Conservation (phyloP, 2,329 filamentous ascomycete genomes). For the Triangularia verruculosa region DNA sequence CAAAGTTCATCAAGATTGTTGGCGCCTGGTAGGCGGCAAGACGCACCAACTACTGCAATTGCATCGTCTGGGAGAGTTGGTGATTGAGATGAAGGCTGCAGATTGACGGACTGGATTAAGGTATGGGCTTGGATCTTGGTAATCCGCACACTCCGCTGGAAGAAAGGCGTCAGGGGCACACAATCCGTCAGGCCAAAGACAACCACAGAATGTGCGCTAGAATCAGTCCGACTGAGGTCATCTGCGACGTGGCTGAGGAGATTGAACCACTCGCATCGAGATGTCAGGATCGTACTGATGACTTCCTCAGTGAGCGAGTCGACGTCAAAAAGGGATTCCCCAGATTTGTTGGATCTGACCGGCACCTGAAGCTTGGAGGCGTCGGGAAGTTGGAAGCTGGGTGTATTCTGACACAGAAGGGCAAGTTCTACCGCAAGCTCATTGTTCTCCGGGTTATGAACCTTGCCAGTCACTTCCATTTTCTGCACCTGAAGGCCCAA, state of each 20-base stretch:
- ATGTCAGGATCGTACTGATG: constrained; percentile 10
- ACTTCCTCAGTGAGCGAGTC: constrained; percentile 9
- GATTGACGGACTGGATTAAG: neutral
- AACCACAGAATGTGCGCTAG: neutral
- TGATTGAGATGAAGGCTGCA: neutral
- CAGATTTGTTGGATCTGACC: constrained; percentile 11
- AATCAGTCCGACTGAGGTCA: neutral
- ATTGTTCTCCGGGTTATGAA: constrained; percentile 12
- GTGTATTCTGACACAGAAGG: neutral
- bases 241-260: constrained; percentile 3
- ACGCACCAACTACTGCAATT: neutral
- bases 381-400: constrained; percentile 5
- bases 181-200: constrained; percentile 9
- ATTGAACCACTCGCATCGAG: constrained; percentile 14
- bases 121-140: neutral
- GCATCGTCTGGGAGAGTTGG: neutral
- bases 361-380: neutral
- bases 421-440: constrained; percentile 9
- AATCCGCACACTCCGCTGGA: neutral
- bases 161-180: constrained; percentile 13
- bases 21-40: constrained; percentile 11
- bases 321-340: neutral
- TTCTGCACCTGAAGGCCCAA: constrained; percentile 7
- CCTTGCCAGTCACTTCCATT: constrained; percentile 6
- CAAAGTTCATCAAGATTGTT: constrained; percentile 14